Conservation (phyloP, 2,329 filamentous ascomycete species). For the Botryosphaeria dothidea region DNA sequence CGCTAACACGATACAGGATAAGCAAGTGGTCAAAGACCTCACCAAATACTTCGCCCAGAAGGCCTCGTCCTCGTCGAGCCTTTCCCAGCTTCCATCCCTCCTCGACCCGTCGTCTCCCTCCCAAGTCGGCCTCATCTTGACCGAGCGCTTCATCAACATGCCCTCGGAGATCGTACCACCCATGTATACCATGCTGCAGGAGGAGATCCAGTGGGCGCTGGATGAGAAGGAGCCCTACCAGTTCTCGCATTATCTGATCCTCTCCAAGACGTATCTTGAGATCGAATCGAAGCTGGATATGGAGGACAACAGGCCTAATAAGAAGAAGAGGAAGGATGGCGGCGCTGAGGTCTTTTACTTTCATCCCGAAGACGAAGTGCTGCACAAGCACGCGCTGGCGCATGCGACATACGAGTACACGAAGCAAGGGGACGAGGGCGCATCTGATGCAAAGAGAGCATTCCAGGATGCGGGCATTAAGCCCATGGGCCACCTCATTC, state of each 20-base stretch:
- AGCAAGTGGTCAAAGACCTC: conserved; percentile 70
- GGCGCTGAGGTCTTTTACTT: conserved; percentile 74
- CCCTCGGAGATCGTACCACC: conserved; percentile 90
- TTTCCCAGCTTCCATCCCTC: conserved; percentile 48
- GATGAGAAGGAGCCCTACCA: conserved; percentile 89
- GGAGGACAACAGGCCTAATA: conserved; percentile 39
- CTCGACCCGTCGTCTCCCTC: conserved; percentile 37
- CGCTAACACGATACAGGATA: conserved; percentile 50
- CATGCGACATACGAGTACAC: conserved; percentile 74
- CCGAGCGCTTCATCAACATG: conserved; percentile 94
- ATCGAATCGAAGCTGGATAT: conserved; percentile 77
- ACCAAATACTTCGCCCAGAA: conserved; percentile 68
- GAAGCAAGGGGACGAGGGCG: conserved; percentile 73
- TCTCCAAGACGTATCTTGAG: conserved; percentile 92
- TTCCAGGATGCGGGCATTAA: conserved; percentile 93
- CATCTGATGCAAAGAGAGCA: conserved; percentile 87
- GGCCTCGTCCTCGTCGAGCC: conserved; percentile 53
- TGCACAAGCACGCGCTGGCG: conserved; percentile 74
- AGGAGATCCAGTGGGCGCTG: conserved; percentile 86
- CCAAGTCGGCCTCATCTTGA: conserved; percentile 82
- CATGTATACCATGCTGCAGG: conserved; percentile 90
- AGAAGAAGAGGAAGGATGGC: conserved; percentile 51
- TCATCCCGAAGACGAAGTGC: conserved; percentile 90
- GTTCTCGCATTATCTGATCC: conserved; percentile 88
- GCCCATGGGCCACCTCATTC: conserved; percentile 78